These are phyloP conservation scores for Cynanchum wilfordii DNA, from an alignment of 257 asterid species.

Conservation along the genomic window DNA sequence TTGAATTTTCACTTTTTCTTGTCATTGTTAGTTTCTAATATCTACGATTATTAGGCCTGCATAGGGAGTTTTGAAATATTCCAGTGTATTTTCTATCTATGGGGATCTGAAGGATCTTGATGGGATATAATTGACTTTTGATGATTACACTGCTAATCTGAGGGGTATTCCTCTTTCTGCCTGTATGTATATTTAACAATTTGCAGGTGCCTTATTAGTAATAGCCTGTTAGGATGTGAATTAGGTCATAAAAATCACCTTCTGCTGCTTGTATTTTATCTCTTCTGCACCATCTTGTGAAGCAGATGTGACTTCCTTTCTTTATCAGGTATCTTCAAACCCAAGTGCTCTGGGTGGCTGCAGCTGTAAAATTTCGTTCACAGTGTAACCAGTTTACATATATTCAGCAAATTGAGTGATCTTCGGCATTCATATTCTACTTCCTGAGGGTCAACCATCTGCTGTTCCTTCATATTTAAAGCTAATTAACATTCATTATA, in stretches of 20 bases:
- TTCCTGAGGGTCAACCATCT: background rate
- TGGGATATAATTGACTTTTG: background rate
- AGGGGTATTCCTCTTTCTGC: background rate
- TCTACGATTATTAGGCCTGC: background rate
- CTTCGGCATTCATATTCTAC: constrained; percentile 1
- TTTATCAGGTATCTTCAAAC: constrained; percentile 66
- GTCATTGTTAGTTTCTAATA: background rate
- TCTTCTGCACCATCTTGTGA: background rate
- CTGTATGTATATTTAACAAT: background rate
- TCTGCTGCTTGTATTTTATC: background rate
- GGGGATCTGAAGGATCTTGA: background rate
- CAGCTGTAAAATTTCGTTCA: constrained; percentile 89
- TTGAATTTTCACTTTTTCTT: background rate
- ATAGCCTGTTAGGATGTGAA: background rate
- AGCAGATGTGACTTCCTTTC: background rate
- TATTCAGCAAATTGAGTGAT: background rate
- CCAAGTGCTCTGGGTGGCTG: constrained; percentile 98
- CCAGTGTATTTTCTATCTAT: background rate
- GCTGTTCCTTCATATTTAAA: background rate
- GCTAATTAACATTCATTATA: background rate
- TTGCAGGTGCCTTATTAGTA: background rate
- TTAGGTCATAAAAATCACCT: background rate
- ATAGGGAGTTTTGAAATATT: background rate
- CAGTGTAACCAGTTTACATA: constrained; percentile 41
- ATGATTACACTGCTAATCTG: background rate